Conservation (phyloP, 768 basidiomycete species). For the Panus rudis region DNA sequence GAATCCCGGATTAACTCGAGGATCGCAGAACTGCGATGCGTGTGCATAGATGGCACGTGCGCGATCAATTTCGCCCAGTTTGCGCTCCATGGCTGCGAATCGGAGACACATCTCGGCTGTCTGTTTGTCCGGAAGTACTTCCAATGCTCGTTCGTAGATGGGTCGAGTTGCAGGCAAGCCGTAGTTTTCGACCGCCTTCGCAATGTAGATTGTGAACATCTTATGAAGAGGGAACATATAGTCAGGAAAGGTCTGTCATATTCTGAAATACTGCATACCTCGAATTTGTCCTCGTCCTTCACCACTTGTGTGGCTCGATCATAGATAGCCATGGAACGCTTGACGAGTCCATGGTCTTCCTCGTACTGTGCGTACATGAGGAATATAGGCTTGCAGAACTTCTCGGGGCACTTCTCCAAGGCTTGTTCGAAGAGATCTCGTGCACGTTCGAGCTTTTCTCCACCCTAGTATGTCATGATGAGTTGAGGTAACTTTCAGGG, state of each 20-base stretch:
- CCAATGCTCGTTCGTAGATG: constrained; percentile 93
- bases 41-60: constrained; percentile 96
- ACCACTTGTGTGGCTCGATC: constrained; percentile 88
- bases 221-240: constrained; percentile 26
- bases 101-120: constrained; percentile 97
- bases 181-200: constrained; percentile 93
- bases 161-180: constrained; percentile 93
- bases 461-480: constrained; percentile 47
- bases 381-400: constrained; percentile 91
- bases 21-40: constrained; percentile 98
- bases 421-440: constrained; percentile 98
- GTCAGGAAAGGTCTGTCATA: neutral
- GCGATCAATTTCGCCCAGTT: constrained; percentile 97
- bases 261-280: constrained; percentile 42
- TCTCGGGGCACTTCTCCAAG: constrained; percentile 90
- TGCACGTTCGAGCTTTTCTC: constrained; percentile 90
- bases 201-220: constrained; percentile 97
- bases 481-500: neutral
- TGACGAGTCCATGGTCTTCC: constrained; percentile 92
- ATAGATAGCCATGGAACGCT: constrained; percentile 92
- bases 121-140: constrained; percentile 86
- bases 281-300: constrained; percentile 87
- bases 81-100: constrained; percentile 92
- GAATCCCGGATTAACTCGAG: constrained; percentile 84
- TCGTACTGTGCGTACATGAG: constrained; percentile 95